Evolutionary conservation across 2,329 filamentous ascomycete species (phyloP).

Genomic region (Colletotrichum neosansevieriae): DNA sequence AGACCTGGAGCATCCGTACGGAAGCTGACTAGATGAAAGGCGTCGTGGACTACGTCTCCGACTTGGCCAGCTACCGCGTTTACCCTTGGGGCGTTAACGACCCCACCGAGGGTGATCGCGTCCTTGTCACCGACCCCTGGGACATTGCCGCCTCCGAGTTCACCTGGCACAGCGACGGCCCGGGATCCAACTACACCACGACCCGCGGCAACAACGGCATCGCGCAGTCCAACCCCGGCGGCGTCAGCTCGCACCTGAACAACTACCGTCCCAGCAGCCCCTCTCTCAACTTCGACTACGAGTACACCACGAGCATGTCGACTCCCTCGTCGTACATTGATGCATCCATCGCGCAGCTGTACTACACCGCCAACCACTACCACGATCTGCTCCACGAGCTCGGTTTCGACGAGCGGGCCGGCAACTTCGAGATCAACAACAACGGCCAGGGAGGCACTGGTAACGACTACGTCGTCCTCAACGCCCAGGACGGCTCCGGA

Average conservation of each 20-base stretch:
- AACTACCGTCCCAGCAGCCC: slow-evolving; percentile 56
- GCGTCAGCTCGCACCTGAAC: slow-evolving; percentile 45
- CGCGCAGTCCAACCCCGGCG: slow-evolving; percentile 61
- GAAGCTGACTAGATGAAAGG: too few species aligned
- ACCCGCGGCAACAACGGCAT: slow-evolving; percentile 67
- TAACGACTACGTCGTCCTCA: slow-evolving; percentile 62
- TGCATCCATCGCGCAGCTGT: slow-evolving; percentile 65
- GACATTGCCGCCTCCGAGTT: slow-evolving; percentile 57
- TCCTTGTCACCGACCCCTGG: slow-evolving; percentile 57
- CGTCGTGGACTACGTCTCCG: slow-evolving; percentile 63
- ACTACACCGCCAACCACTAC: slow-evolving; percentile 67
- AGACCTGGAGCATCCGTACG: too few species aligned
- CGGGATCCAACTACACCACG: slow-evolving; percentile 57
- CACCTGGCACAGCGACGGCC: slow-evolving; percentile 62
- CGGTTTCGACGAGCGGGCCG: slow-evolving; percentile 65
- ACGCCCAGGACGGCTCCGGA: slow-evolving; percentile 62
- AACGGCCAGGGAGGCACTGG: slow-evolving; percentile 60
- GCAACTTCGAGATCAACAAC: slow-evolving; percentile 67
- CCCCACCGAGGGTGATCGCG: slow-evolving; percentile 58
- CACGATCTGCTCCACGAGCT: slow-evolving; percentile 66
- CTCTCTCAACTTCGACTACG: slow-evolving; percentile 56
- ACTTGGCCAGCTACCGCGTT: slow-evolving; percentile 63
- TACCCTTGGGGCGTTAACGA: slow-evolving; percentile 66
- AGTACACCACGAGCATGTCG: slow-evolving; percentile 48
- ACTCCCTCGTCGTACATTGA: slow-evolving; percentile 56